A percentile compares a stretch with the other conserved stretches of the same genome.
Conservation (phyloP, 129 eudicot genomes). For the Heracleum sosnowskyi region DNA sequence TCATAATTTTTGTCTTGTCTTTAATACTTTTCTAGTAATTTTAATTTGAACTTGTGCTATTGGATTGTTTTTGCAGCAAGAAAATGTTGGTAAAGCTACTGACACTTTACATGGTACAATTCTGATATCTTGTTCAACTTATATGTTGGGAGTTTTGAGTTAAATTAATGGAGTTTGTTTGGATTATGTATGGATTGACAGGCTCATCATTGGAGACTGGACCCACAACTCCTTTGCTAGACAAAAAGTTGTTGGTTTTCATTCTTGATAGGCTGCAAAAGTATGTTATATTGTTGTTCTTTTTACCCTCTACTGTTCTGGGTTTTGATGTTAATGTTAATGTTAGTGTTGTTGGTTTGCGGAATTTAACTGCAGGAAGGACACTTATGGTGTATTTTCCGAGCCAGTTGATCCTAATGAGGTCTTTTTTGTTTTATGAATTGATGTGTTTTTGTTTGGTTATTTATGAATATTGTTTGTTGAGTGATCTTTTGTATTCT, state of each 20-base stretch:
- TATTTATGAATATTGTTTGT: slow-evolving; percentile 6
- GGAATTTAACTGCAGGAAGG: slow-evolving; percentile 63
- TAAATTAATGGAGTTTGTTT: slow-evolving; percentile 12
- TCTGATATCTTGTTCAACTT: slow-evolving; percentile 15
- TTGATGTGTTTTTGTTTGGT: not conserved
- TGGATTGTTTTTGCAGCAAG: slow-evolving; percentile 48
- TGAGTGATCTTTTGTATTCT: slow-evolving; percentile 24
- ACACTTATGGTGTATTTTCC: slow-evolving; percentile 82
- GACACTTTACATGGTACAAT: slow-evolving; percentile 60
- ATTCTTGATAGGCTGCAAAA: slow-evolving; percentile 96
- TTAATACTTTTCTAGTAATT: slow-evolving; percentile 13
- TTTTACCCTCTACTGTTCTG: slow-evolving; percentile 9
- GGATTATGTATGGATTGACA: slow-evolving; percentile 61
- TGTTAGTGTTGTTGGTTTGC: slow-evolving; percentile 9
- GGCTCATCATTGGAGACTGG: slow-evolving; percentile 76
- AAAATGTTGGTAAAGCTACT: slow-evolving; percentile 54
- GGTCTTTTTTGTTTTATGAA: slow-evolving; percentile 39
- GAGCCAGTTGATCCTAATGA: slow-evolving; percentile 89
- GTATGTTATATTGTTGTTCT: slow-evolving; percentile 34
- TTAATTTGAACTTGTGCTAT: slow-evolving; percentile 11
- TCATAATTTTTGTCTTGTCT: slow-evolving; percentile 39
- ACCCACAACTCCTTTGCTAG: slow-evolving; percentile 95
- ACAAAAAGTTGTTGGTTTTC: slow-evolving; percentile 83
- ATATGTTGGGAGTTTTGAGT: slow-evolving; percentile 24
- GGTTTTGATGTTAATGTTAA: slow-evolving; percentile 8